A percentile compares a stretch with the other conserved stretches of the same genome.
Evolutionary conservation across 2,329 filamentous ascomycete species (phyloP).

Genomic region (Claviceps maximensis): DNA sequence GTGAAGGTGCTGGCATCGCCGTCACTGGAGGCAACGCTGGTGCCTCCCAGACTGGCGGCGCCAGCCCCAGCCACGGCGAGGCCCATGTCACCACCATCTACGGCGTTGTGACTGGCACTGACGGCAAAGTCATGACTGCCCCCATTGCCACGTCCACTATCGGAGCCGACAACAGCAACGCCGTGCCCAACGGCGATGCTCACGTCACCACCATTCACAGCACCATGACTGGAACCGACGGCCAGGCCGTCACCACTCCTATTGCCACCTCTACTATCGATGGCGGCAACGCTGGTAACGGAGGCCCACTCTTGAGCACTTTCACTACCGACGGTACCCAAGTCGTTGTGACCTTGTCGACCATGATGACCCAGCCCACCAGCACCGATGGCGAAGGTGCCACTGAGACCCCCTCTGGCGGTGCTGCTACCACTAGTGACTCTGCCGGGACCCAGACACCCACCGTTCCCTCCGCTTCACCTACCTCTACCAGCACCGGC

Average conservation of each 20-base stretch:
- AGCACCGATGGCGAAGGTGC: background rate
- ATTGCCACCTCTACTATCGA: background rate
- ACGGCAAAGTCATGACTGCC: slow-evolving; percentile 19
- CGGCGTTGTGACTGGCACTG: slow-evolving; percentile 21
- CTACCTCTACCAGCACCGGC: slow-evolving; percentile 9
- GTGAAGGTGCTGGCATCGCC: slow-evolving; percentile 22
- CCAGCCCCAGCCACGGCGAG: background rate
- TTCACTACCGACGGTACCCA: too few relatives aligned
- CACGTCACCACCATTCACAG: slow-evolving; percentile 24
- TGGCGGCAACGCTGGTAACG: slow-evolving; percentile 4
- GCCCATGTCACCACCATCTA: slow-evolving; percentile 20
- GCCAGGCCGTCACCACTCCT: slow-evolving; percentile 16
- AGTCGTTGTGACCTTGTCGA: slow-evolving; percentile 13
- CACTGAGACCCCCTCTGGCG: background rate
- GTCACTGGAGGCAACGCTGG: slow-evolving; percentile 14
- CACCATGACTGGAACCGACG: slow-evolving; percentile 20
- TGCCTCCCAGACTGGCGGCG: background rate
- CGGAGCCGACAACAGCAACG: slow-evolving; percentile 9
- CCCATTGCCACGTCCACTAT: slow-evolving; percentile 25
- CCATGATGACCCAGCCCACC: slow-evolving; percentile 8
- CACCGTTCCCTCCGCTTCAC: background rate
- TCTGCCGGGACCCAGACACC: background rate
- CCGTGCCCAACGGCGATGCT: slow-evolving; percentile 2
- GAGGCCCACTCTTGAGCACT: slow-evolving; percentile 7
- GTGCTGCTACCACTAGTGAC: slow-evolving; percentile 4